Conservation (phyloP, 495 filamentous ascomycete species). For the Coniosporium apollinis region DNA sequence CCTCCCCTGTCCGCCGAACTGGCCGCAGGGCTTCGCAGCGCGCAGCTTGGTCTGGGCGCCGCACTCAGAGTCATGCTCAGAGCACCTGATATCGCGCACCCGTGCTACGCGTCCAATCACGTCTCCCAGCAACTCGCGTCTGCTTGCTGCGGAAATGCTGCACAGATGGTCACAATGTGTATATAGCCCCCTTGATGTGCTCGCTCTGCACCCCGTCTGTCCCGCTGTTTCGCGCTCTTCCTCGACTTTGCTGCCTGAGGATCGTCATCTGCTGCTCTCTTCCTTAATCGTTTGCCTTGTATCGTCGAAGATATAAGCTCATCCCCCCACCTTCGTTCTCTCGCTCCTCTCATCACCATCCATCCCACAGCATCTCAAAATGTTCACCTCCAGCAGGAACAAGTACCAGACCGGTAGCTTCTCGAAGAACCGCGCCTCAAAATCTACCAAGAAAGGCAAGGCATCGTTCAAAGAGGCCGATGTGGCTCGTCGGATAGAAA, state of each 20-base stretch:
- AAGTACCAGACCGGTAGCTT: conserved; percentile 23
- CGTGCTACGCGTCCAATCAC: conserved; percentile 15
- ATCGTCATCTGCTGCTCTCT: not conserved
- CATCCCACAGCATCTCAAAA: conserved; percentile 6
- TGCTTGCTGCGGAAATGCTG: not conserved
- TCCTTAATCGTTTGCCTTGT: conserved; percentile 1
- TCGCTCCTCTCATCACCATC: not conserved
- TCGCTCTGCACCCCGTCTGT: not conserved
- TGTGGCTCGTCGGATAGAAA: not conserved
- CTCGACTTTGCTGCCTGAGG: conserved; percentile 9
- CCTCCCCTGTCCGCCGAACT: too few relatives aligned
- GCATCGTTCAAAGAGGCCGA: conserved; percentile 19
- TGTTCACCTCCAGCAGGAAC: conserved; percentile 20
- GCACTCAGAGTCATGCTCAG: too few relatives aligned
- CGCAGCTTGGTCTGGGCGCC: too few relatives aligned
- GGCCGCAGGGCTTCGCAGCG: too few relatives aligned
- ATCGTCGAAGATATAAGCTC: not conserved
- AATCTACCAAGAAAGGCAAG: conserved; percentile 24
- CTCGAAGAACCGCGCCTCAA: conserved; percentile 20
- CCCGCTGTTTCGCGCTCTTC: not conserved
- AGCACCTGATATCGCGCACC: conserved; percentile 6
- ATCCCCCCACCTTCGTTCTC: not conserved
- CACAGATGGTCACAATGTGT: not conserved
- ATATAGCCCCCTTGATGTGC: not conserved
- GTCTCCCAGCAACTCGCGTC: conserved; percentile 2